phyloP scores from a whole-genome alignment of 495 filamentous ascomycete genomes.

The Stereocaulon alpinum region DNA sequence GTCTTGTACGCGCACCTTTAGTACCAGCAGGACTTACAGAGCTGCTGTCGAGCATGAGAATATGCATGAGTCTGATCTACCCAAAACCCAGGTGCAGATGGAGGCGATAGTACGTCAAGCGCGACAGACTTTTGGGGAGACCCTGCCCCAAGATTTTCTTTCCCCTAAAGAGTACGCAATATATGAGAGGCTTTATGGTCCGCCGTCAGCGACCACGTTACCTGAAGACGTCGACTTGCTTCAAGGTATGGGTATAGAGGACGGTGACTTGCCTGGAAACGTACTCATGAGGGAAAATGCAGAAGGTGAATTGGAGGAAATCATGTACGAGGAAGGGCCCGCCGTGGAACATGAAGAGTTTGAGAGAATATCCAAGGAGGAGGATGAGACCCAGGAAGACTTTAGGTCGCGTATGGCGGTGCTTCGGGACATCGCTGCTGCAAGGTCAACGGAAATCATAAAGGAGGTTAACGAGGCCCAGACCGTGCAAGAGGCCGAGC shows the following conservation, averaged over 20 bases:
- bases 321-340: slow-evolving; percentile 28
- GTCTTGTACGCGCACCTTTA: not conserved
- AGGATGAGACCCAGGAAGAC: slow-evolving; percentile 7
- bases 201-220: slow-evolving; percentile 44
- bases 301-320: slow-evolving; percentile 50
- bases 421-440: slow-evolving; percentile 37
- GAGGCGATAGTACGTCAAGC: slow-evolving; percentile 60
- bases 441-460: slow-evolving; percentile 26
- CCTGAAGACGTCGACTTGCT: slow-evolving; percentile 48
- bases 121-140: slow-evolving; percentile 64
- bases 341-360: slow-evolving; percentile 26
- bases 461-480: not conserved
- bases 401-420: slow-evolving; percentile 28
- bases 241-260: slow-evolving; percentile 27
- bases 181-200: slow-evolving; percentile 76
- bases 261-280: slow-evolving; percentile 29
- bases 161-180: slow-evolving; percentile 57
- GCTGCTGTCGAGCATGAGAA: slow-evolving; percentile 4
- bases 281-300: slow-evolving; percentile 46
- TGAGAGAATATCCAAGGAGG: slow-evolving; percentile 17
- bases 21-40: not conserved
- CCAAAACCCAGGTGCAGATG: slow-evolving; percentile 18
- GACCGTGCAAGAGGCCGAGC: not conserved
- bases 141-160: slow-evolving; percentile 63
- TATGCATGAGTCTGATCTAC: not conserved